Evolutionary conservation across 1,284 basidiomycete species (phyloP), one percentile per base, ranked within the genome.

Genomic region (Apiotrichum veenhuisii): DNA sequence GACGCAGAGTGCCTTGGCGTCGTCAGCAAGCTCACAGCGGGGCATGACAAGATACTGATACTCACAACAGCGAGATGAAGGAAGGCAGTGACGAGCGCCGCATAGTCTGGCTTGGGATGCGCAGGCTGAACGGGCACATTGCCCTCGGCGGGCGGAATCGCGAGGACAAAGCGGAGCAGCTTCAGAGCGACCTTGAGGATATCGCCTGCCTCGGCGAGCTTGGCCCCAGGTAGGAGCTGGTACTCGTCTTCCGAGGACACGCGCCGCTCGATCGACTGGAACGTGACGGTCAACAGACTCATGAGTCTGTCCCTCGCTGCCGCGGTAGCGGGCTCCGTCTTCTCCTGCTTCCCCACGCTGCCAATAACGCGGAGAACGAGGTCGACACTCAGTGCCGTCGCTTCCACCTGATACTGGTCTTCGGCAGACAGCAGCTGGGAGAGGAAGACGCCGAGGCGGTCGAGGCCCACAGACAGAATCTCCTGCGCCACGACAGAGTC

Each of bases 201-300:
- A 11, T 67, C 61, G 14, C 61, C 68, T 0, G 69, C 61, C 30
- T 66, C 59, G 5, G 69, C 65, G 2, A 69, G 70, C 5, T 62
- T 56, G 2, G 62, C 57, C 12, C 65, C 67, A 15, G 62, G 60
- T 11, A 64, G 54, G 3, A 70, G 27, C 37, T 66, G 58, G 30
- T 64, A 36, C 22, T 72, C 66, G 15, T 55, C 62, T 27, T 64
- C 66, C 5, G 61, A 43, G 12, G 61, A 49, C 15, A 73, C 30
- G 12, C 67, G 63, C n/a, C 72, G 53, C 47, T 73, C 71, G n/a
- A 72, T 56, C 4, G 65, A 59, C 48, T 74, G 70, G 52, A 75
- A 55, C 11, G 65, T 66, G 11, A 71, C 57, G 3, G 66, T 63
- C n/a, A 73, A 48, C 18, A 72, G 52, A 34, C 69, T 69, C 25